Evolutionary conservation across 129 eudicot species (phyloP).

Genomic region (Pseudognaphalium luteoalbum): DNA sequence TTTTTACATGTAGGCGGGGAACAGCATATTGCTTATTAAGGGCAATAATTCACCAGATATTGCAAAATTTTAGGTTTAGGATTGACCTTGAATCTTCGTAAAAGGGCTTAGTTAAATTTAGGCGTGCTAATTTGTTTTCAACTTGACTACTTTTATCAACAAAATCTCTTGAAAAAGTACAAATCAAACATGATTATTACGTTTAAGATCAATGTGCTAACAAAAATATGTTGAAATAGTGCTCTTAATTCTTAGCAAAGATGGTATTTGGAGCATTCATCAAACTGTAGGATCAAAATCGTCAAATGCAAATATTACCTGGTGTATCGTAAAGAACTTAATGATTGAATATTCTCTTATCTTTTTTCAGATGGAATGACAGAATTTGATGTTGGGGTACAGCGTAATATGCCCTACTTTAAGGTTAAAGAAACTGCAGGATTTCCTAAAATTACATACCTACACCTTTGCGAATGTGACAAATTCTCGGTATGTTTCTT

Average conservation of each 20-base stretch:
- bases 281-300: conserved; percentile 7
- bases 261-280: conserved; percentile 7
- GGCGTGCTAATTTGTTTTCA: conserved; percentile 10
- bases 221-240: neutral
- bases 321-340: neutral
- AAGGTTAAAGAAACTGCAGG: conserved; percentile 33
- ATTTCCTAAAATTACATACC: conserved; percentile 66
- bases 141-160: neutral
- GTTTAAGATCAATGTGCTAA: conserved; percentile 3
- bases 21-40: neutral
- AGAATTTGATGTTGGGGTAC: conserved; percentile 65
- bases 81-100: conserved; percentile 5
- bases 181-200: neutral
- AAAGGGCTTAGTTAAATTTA: neutral
- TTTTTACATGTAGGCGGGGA: neutral
- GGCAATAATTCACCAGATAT: too few relatives aligned
- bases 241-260: neutral
- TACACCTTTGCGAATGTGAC: conserved; percentile 72
- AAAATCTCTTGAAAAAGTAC: conserved; percentile 6
- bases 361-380: conserved; percentile 58
- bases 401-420: conserved; percentile 70
- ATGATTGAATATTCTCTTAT: conserved; percentile 3
- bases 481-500: conserved; percentile 73
- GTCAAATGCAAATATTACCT: neutral
- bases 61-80: conserved; percentile 19